These are phyloP conservation scores for Vaccinium macrocarpon DNA, from an alignment of 148 eudicot species.

Conservation along the genomic window DNA sequence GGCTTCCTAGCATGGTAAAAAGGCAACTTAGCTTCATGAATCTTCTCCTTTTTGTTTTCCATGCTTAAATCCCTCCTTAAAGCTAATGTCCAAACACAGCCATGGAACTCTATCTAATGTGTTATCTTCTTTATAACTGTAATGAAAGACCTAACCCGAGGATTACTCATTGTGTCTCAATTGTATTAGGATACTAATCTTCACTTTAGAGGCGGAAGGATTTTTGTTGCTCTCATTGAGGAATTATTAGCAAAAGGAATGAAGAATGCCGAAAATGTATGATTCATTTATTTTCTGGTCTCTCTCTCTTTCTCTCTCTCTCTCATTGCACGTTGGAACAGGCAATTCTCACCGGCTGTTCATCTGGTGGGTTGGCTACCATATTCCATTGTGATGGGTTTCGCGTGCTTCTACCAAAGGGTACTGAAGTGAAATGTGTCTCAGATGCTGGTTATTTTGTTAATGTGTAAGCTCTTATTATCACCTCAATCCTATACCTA, in stretches of 20 bases:
- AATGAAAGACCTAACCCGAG: no score
- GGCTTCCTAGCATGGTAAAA: no score
- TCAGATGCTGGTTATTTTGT: conserved; percentile 90
- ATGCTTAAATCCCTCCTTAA: no score
- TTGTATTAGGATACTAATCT: conserved; percentile 57
- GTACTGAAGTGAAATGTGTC: conserved; percentile 72
- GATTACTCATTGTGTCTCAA: background rate
- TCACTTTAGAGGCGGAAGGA: conserved; percentile 77
- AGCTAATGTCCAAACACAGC: no score
- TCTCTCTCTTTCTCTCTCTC: background rate
- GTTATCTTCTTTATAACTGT: no score
- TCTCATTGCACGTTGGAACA: conserved; percentile 17
- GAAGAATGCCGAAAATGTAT: conserved; percentile 73
- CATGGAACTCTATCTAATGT: no score
- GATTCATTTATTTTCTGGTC: background rate
- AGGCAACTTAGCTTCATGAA: no score
- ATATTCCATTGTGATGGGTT: conserved; percentile 88
- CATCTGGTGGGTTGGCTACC: conserved; percentile 93
- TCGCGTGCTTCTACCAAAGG: conserved; percentile 58
- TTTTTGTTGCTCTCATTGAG: conserved; percentile 78
- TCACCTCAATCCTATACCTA: background rate
- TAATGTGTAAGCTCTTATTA: conserved; percentile 52
- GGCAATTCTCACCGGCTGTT: conserved; percentile 88
- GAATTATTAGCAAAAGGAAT: conserved; percentile 78
- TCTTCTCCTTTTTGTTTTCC: no score